Evolutionary conservation across 768 basidiomycete species (phyloP).

Genomic region (Porphyrellus cyaneotinctus): DNA sequence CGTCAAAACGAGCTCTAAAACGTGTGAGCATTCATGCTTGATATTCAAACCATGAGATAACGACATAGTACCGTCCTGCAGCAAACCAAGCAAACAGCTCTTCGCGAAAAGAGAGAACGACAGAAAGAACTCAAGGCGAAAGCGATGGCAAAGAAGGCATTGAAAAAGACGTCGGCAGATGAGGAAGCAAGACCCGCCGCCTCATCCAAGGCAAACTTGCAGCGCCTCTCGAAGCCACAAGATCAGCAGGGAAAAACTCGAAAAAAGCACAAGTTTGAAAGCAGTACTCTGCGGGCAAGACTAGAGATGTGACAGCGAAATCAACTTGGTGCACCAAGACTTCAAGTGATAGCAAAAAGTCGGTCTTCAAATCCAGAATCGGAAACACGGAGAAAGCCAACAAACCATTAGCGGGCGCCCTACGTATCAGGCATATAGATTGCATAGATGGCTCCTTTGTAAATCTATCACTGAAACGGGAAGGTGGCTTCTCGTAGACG

Average conservation of each 20-base stretch:
- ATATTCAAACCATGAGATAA: not conserved
- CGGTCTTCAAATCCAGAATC: not conserved
- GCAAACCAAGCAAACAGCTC: conserved; percentile 44
- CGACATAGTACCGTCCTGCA: conserved; percentile 20
- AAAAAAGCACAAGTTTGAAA: conserved; percentile 19
- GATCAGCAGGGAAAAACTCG: not conserved
- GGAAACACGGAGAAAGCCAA: conserved; percentile 1
- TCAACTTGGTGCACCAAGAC: not conserved
- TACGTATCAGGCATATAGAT: not conserved
- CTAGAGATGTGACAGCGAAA: not conserved
- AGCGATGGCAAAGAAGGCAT: conserved; percentile 35
- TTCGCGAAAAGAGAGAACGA: conserved; percentile 47
- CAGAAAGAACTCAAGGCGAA: conserved; percentile 44
- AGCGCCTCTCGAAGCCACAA: not conserved
- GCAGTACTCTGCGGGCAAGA: not conserved
- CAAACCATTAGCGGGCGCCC: not conserved
- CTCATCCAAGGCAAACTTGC: not conserved
- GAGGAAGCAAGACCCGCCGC: not conserved
- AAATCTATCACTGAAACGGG: conserved; percentile 6
- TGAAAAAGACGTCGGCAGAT: not conserved
- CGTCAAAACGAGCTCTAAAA: conserved; percentile 62
- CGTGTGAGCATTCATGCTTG: conserved; percentile 41
- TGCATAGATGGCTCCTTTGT: conserved; percentile 7
- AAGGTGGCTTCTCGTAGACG: not conserved
- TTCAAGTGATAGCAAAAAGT: not conserved